A percentile compares a stretch with the other conserved stretches of the same genome.
Evolutionary conservation across 2,329 filamentous ascomycete species (phyloP).

Genomic region (Colletotrichum trifolii): DNA sequence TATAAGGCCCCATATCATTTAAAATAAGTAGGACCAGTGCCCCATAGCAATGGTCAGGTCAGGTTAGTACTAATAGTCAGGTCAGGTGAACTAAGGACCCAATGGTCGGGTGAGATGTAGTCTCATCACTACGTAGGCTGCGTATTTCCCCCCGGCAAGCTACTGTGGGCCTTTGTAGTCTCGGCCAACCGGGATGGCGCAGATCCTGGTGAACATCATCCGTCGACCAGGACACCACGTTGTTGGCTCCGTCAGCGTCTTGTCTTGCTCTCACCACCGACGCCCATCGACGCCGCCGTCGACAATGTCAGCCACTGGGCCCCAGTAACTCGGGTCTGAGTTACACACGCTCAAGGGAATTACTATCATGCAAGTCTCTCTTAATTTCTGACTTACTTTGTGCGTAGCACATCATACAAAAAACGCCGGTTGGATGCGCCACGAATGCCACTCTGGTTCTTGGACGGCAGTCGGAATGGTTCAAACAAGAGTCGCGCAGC

Average conservation of each 20-base stretch:
- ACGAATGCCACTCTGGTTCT: background rate
- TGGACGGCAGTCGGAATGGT: slow-evolving; percentile 4
- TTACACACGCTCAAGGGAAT: slow-evolving; percentile 2
- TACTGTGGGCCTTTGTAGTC: slow-evolving; percentile 3
- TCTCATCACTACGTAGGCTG: slow-evolving; percentile 9
- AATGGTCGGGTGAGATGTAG: no score
- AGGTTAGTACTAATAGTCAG: no score
- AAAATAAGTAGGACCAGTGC: no score
- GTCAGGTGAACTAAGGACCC: no score
- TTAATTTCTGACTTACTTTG: background rate
- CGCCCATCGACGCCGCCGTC: background rate
- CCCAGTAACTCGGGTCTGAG: slow-evolving; percentile 21
- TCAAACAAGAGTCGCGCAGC: no score
- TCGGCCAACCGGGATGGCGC: slow-evolving; percentile 17
- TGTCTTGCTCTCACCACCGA: slow-evolving; percentile 8
- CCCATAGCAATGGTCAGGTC: no score
- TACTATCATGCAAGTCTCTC: slow-evolving; percentile 5
- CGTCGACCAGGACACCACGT: slow-evolving; percentile 30
- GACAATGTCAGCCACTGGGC: background rate
- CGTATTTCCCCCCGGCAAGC: slow-evolving; percentile 3
- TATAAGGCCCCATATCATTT: no score
- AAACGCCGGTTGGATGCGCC: slow-evolving; percentile 10
- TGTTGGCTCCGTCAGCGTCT: slow-evolving; percentile 23
- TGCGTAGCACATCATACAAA: slow-evolving; percentile 11
- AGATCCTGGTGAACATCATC: slow-evolving; percentile 37